Evolutionary conservation across 1,139 yeast species (phyloP).

Genomic region (Kurtzmaniella quercitrusa): DNA sequence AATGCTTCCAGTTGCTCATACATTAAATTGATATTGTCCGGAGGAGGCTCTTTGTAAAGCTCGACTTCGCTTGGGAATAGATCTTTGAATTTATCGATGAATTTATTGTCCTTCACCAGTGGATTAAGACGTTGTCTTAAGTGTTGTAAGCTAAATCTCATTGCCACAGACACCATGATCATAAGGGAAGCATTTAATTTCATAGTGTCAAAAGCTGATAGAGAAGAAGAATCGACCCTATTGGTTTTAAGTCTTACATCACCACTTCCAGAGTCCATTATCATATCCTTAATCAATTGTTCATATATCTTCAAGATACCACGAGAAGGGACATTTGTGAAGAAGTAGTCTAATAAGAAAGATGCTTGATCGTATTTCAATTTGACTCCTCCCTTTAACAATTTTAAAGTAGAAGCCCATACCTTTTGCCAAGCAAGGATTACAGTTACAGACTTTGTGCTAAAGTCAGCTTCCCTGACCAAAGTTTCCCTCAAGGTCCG

Average conservation of each 20-base stretch:
- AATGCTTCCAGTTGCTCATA: constrained; percentile 6
- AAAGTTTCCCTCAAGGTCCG: neutral
- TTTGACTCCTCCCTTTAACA: constrained; percentile 17
- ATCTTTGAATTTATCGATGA: constrained; percentile 14
- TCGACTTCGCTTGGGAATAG: constrained; percentile 26
- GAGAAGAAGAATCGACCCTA: neutral
- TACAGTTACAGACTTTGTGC: neutral
- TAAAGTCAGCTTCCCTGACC: neutral
- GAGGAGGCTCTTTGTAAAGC: constrained; percentile 7
- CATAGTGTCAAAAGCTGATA: constrained; percentile 11
- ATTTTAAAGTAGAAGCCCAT: constrained; percentile 23
- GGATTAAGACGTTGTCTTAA: constrained; percentile 13
- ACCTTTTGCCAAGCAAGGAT: constrained; percentile 18
- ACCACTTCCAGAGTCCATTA: neutral
- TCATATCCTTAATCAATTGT: constrained; percentile 18
- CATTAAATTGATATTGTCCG: constrained; percentile 15
- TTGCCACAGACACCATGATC: constrained; percentile 27
- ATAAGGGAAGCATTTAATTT: constrained; percentile 25
- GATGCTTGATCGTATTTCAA: constrained; percentile 25
- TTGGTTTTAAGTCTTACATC: neutral
- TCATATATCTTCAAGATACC: constrained; percentile 24
- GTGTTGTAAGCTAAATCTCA: constrained; percentile 28
- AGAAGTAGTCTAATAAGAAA: constrained; percentile 33
- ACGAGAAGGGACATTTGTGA: constrained; percentile 20
- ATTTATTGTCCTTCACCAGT: constrained; percentile 11